Conservation (phyloP, 2,329 filamentous ascomycete genomes). For the Cercospora citrullina region DNA sequence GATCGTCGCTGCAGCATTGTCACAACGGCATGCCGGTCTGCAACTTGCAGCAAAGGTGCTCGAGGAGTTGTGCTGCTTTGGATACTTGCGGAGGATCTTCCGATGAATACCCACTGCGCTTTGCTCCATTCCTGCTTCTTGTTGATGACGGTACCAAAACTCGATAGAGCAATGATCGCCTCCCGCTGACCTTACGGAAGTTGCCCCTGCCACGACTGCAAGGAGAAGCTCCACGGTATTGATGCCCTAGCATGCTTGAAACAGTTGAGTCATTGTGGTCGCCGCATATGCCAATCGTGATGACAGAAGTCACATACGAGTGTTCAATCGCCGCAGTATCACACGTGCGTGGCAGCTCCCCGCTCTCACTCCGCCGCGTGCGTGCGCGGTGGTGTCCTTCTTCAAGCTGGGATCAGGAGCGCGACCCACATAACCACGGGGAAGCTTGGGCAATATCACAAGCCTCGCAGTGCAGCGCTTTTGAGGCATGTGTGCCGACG, state of each 20-base stretch:
- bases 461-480: not conserved
- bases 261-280: not conserved
- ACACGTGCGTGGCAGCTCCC: not conserved
- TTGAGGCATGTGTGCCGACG: constrained; percentile 1
- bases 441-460: not conserved
- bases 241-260: not conserved
- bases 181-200: not conserved
- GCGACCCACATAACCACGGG: constrained; percentile 6
- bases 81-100: not conserved
- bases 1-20: not conserved
- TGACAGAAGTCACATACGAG: not conserved
- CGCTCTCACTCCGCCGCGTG: not conserved
- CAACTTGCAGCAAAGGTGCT: not conserved
- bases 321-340: not conserved
- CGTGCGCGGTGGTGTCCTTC: not conserved
- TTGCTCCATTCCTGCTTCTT: not conserved
- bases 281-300: not conserved
- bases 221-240: not conserved
- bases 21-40: not conserved
- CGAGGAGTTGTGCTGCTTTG: not conserved
- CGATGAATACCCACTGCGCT: not conserved
- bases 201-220: not conserved
- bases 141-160: not conserved
- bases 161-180: not conserved
- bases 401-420: not conserved